Base-by-base conservation (phyloP, 2,329 filamentous ascomycete species). In the Fusarium albosuccineum region DNA sequence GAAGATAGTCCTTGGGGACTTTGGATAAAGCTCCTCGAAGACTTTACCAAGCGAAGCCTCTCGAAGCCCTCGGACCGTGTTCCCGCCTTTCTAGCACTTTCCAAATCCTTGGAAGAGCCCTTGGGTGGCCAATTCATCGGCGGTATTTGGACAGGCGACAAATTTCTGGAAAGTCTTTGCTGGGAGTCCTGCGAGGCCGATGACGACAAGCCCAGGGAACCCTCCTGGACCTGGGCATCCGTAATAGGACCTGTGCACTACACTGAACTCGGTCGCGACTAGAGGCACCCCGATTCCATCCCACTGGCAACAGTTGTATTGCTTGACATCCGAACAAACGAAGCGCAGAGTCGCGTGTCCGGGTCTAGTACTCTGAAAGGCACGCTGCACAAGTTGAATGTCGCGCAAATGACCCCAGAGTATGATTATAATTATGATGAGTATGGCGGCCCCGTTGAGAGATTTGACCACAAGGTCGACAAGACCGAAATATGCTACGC, bases 191-290 rank as follows among this genome's bases (percentile, higher is more conserved):
- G 36, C 6, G 22, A 49, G 4, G 22, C 17, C 13, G 33, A n/a
- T 13, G 14, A 26, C 3, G 11, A 36, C 14, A 3, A 27, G 14
- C 17, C 7, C 3, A 27, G 17, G 26, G 33, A 6, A 10, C 46
- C 46, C 5, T 49, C 46, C 17, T 49, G 46, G 46, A 14, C 46
- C n/a, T 49, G 46, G 46, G 13, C 46, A 26, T 37, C 46, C 11
- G 33, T 49, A 3, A 8, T 9, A 9, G 46, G 17, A 6, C 30
- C 10, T 8, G 46, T 36, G 3, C 13, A 34, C 30, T 49, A n/a
- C 26, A 11, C 6, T 9, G 14, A n/a, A 8, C 33, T 49, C 11
- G 6, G 26, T 13, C 46, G 9, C n/a, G 30, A 26, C 11, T 3
- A 7, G 11, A 33, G 30, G 6, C 13, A 22, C 13, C 6, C 22